Conservation (phyloP, 805 yeast species). For the Candida endomychidarum region DNA sequence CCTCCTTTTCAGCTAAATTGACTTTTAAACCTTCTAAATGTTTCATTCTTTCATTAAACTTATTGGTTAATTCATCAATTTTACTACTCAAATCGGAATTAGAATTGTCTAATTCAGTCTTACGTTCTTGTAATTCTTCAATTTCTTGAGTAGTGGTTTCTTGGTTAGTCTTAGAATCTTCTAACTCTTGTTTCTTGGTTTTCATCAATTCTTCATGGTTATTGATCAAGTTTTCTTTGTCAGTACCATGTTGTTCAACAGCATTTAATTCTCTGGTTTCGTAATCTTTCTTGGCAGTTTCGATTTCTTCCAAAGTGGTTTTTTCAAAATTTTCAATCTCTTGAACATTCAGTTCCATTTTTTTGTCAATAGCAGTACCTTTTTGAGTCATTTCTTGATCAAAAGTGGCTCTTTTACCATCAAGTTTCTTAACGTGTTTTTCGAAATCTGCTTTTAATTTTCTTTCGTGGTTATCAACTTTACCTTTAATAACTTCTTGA, state of each 20-base stretch:
- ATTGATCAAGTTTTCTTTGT: conserved; percentile 41
- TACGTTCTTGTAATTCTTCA: conserved; percentile 45
- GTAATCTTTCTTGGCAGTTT: conserved; percentile 44
- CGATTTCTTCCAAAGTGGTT: conserved; percentile 43
- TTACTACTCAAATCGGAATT: conserved; percentile 38
- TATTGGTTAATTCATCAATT: conserved; percentile 43
- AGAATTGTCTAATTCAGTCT: conserved; percentile 37
- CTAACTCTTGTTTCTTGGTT: conserved; percentile 44
- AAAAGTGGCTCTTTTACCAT: conserved; percentile 37
- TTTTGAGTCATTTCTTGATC: conserved; percentile 41
- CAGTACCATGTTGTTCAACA: conserved; percentile 44
- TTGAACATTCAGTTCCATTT: conserved; percentile 28
- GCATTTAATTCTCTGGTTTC: conserved; percentile 48
- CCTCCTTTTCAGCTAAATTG: conserved; percentile 31
- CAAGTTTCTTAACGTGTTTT: conserved; percentile 37
- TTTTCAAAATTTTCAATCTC: conserved; percentile 39
- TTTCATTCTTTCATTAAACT: conserved; percentile 40
- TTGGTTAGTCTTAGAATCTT: conserved; percentile 41
- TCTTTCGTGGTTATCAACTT: conserved; percentile 33
- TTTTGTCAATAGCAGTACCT: conserved; percentile 22
- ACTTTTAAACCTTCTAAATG: conserved; percentile 33
- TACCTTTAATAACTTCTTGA: conserved; percentile 37
- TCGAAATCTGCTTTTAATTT: conserved; percentile 38
- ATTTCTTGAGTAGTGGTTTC: conserved; percentile 44
- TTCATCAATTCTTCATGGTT: conserved; percentile 47